Evolutionary conservation across 2,329 filamentous ascomycete species (phyloP).

Genomic region (Fusarium newnesense): DNA sequence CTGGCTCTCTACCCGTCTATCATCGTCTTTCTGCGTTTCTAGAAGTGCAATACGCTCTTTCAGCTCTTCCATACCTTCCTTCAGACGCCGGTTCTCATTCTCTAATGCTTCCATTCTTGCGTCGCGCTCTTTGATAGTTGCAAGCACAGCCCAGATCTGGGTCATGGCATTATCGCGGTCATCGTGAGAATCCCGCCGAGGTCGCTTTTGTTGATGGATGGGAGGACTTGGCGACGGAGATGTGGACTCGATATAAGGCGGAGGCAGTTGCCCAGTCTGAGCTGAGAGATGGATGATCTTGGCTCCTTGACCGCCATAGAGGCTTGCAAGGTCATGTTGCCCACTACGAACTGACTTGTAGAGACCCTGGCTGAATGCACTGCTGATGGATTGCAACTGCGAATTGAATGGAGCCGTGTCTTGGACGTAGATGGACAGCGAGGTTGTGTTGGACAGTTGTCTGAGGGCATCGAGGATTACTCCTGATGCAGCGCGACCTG

Average conservation of each 20-base stretch:
- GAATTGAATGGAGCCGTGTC: background rate
- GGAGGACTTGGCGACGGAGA: background rate
- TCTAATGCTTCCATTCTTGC: background rate
- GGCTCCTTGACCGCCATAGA: slow-evolving; percentile 17
- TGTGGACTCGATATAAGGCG: background rate
- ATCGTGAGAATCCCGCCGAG: background rate
- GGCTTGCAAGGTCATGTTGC: background rate
- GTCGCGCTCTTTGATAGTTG: background rate
- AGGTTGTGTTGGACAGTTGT: slow-evolving; percentile 4
- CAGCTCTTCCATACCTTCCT: background rate
- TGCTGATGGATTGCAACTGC: slow-evolving; percentile 1
- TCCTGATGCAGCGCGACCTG: slow-evolving; percentile 4
- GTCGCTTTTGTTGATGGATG: background rate
- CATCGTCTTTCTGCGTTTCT: background rate
- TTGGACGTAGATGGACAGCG: slow-evolving; percentile 5
- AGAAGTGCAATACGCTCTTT: background rate
- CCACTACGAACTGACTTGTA: background rate
- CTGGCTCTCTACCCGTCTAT: background rate
- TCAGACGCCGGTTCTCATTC: background rate
- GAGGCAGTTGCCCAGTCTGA: background rate
- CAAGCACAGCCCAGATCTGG: background rate
- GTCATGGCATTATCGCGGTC: background rate
- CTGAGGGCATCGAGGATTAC: slow-evolving; percentile 9
- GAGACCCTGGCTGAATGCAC: background rate
- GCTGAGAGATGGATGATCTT: slow-evolving; percentile 1